Percentiles rank a stretch among this genome's conserved stretches.
phyloP scores from a whole-genome alignment of 2,329 filamentous ascomycete genomes.

The Exophiala sideris region DNA sequence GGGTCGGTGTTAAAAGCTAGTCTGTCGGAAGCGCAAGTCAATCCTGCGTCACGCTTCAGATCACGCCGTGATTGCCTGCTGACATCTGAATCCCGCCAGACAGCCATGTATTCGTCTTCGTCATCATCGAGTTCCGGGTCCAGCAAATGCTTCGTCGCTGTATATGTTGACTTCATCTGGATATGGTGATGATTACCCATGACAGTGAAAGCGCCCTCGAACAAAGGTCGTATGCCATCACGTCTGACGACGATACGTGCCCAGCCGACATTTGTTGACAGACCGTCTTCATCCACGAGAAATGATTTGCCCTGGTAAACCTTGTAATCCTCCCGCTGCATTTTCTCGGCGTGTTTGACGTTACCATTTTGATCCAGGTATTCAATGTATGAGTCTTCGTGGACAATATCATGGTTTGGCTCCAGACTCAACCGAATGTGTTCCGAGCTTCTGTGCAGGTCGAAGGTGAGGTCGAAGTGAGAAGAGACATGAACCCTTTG shows the following conservation, averaged over 20 bases:
- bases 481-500: conserved; percentile 77
- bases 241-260: conserved; percentile 72
- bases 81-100: conserved; percentile 91
- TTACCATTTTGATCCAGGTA: conserved; percentile 70
- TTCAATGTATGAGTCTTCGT: conserved; percentile 69
- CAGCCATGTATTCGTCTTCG: conserved; percentile 74
- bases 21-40: conserved; percentile 69
- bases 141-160: conserved; percentile 63
- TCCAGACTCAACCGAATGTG: conserved; percentile 76
- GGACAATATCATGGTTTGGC: conserved; percentile 87
- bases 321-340: conserved; percentile 71
- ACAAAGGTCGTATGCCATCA: conserved; percentile 76
- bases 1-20: conserved; percentile 74
- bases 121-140: conserved; percentile 64
- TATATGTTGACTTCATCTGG: conserved; percentile 70
- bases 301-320: conserved; percentile 81
- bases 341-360: conserved; percentile 61
- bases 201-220: conserved; percentile 84
- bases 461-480: conserved; percentile 80
- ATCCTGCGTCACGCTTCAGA: conserved; percentile 58
- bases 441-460: conserved; percentile 63
- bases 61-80: conserved; percentile 53
- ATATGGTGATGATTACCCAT: conserved; percentile 82
- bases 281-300: conserved; percentile 58
- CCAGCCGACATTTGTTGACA: conserved; percentile 83